Evolutionary conservation across 305 asterid species (phyloP).

Genomic region (Solanum hybrid): DNA sequence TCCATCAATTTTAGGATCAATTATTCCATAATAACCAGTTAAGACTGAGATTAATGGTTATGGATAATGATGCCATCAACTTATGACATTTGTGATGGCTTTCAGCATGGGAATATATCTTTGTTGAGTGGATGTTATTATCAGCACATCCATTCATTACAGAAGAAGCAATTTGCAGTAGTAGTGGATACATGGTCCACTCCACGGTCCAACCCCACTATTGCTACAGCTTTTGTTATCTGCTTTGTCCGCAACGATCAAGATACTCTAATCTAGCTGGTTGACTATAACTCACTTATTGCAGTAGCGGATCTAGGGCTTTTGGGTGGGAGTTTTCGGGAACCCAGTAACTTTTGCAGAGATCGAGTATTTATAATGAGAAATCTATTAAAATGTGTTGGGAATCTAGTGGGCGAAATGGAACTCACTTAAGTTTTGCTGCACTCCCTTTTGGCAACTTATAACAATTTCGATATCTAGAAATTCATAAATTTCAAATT

Average conservation of each 20-base stretch:
- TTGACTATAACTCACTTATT: background rate
- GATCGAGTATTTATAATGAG: background rate
- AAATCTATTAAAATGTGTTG: too few relatives aligned
- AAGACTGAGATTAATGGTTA: conserved; percentile 17
- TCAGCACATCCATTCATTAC: background rate
- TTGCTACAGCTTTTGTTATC: background rate
- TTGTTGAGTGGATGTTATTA: background rate
- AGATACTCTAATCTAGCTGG: background rate
- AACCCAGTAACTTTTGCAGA: background rate
- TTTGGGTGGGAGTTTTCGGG: background rate
- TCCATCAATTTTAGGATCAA: conserved; percentile 15
- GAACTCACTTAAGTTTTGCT: background rate
- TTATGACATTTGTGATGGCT: conserved; percentile 11
- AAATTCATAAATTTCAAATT: background rate
- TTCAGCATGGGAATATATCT: conserved; percentile 9
- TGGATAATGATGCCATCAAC: conserved; percentile 26
- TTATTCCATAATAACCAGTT: conserved; percentile 16
- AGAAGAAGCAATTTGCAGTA: background rate
- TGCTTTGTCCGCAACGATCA: background rate
- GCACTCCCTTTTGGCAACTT: background rate
- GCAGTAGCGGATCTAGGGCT: background rate
- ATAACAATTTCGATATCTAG: fast-evolving
- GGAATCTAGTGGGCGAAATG: background rate
- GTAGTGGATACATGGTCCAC: conserved; percentile 16
- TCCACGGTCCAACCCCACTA: background rate